Evolutionary conservation across 1,139 yeast genomes (phyloP).

Genomic region (Tardiomyces depauwii): DNA sequence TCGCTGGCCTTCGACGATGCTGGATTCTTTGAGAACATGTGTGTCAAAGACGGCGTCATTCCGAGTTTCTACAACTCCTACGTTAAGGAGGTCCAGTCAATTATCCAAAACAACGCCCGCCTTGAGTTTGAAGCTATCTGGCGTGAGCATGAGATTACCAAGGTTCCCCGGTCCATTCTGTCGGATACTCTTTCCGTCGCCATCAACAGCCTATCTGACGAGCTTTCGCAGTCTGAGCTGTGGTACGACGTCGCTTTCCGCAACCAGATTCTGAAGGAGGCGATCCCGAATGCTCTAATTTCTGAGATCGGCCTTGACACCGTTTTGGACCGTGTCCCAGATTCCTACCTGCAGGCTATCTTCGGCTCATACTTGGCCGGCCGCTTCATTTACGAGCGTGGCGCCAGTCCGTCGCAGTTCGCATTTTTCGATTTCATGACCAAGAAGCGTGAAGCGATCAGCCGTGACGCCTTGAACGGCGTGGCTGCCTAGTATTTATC

Average conservation of each 20-base stretch:
- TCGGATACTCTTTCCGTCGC: slow-evolving; percentile 81
- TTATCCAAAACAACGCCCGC: slow-evolving; percentile 66
- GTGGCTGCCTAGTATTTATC: no score
- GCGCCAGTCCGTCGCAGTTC: slow-evolving; percentile 68
- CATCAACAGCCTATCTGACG: slow-evolving; percentile 83
- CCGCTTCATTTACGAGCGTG: slow-evolving; percentile 76
- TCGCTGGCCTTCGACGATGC: slow-evolving; percentile 85
- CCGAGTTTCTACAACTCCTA: slow-evolving; percentile 74
- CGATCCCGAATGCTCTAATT: slow-evolving; percentile 68
- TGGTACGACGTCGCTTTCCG: slow-evolving; percentile 82
- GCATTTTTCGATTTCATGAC: slow-evolving; percentile 69
- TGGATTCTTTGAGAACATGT: slow-evolving; percentile 66
- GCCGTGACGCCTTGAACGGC: background rate
- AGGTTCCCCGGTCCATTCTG: slow-evolving; percentile 60
- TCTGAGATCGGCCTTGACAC: slow-evolving; percentile 64
- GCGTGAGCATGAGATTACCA: slow-evolving; percentile 60
- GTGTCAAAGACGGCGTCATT: slow-evolving; percentile 39
- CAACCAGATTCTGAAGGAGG: slow-evolving; percentile 59
- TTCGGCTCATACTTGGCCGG: slow-evolving; percentile 89
- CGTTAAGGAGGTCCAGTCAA: slow-evolving; percentile 72
- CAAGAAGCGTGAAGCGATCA: slow-evolving; percentile 1
- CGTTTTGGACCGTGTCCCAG: slow-evolving; percentile 73
- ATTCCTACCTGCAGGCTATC: slow-evolving; percentile 74
- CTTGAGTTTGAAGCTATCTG: slow-evolving; percentile 82
- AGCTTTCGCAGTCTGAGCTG: slow-evolving; percentile 67